A percentile compares a stretch with the other conserved stretches of the same genome.
These are phyloP conservation scores for Athelia psychrophila DNA, from an alignment of 1,284 basidiomycete species.

Conservation along the genomic window DNA sequence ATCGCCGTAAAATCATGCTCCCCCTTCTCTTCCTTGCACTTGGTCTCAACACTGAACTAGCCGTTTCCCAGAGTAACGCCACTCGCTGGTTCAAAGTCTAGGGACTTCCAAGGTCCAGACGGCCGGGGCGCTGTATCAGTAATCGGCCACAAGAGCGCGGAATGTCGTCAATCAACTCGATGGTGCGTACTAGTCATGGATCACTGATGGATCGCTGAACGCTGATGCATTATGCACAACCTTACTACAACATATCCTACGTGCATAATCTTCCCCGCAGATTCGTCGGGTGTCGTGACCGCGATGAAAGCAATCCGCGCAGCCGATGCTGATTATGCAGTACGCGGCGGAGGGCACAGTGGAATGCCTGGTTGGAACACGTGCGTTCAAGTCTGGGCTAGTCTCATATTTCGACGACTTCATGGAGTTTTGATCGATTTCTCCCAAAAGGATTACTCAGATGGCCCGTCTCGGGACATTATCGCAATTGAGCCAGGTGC, in stretches of 20 bases:
- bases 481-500: conserved; percentile 35
- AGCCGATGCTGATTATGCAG: conserved; percentile 30
- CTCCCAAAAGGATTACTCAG: conserved; percentile 28
- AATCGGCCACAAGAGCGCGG: conserved; percentile 18
- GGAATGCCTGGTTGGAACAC: conserved; percentile 39
- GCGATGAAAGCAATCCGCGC: conserved; percentile 32
- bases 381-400: conserved; percentile 21
- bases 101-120: conserved; percentile 6
- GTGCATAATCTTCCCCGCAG: conserved; percentile 30
- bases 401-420: no score
- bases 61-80: no score
- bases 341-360: conserved; percentile 35
- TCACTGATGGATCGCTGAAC: no score
- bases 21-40: no score
- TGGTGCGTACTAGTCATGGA: no score
- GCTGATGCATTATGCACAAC: not conserved
- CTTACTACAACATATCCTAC: conserved; percentile 17
- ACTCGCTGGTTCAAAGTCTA: not conserved
- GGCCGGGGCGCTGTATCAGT: conserved; percentile 4
- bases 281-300: conserved; percentile 24
- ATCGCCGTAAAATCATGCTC: no score
- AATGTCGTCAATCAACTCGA: conserved; percentile 28
- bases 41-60: no score
- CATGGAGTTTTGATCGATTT: conserved; percentile 36
- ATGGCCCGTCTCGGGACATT: conserved; percentile 26